phyloP scores from a whole-genome alignment of 2,329 filamentous ascomycete species.

The Colletotrichum zoysiae region DNA sequence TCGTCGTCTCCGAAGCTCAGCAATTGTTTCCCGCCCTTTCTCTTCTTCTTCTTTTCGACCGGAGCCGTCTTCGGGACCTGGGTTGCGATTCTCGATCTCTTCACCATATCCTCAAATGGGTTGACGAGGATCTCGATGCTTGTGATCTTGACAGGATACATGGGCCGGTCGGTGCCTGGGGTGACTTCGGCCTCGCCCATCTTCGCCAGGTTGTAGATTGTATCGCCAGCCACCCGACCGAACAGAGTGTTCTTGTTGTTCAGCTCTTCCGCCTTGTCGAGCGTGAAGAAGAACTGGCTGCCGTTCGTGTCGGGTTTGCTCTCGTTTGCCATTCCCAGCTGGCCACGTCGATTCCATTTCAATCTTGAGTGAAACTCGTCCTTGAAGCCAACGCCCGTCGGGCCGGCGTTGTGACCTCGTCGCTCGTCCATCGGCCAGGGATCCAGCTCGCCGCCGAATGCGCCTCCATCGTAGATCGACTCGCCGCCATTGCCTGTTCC shows the following conservation, averaged over 20 bases:
- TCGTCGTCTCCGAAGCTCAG: constrained; percentile 84
- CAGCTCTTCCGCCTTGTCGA: constrained; percentile 86
- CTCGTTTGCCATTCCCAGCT: constrained; percentile 97
- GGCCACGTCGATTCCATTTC: constrained; percentile 90
- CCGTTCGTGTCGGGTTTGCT: constrained; percentile 84
- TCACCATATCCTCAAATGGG: constrained; percentile 85
- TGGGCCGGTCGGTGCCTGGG: constrained; percentile 82
- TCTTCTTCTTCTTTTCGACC: constrained; percentile 72
- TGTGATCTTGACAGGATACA: constrained; percentile 87
- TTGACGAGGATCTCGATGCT: constrained; percentile 82
- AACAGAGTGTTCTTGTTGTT: constrained; percentile 94
- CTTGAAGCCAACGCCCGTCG: constrained; percentile 71
- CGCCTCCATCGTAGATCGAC: constrained; percentile 89
- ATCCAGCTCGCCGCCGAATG: constrained; percentile 78
- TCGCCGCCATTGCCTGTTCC: constrained; percentile 93
- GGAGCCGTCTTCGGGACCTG: constrained; percentile 60
- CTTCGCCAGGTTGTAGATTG: constrained; percentile 94
- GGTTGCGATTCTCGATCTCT: constrained; percentile 69
- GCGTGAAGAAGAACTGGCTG: constrained; percentile 96
- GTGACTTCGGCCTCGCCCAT: constrained; percentile 90
- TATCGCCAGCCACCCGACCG: constrained; percentile 90
- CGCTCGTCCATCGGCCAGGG: constrained; percentile 77
- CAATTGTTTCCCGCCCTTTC: constrained; percentile 80
- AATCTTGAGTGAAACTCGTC: constrained; percentile 94
- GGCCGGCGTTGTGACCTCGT: constrained; percentile 70